phyloP scores from a whole-genome alignment of 139 green algal genomes.

The Chlamydomonas schloesseri region DNA sequence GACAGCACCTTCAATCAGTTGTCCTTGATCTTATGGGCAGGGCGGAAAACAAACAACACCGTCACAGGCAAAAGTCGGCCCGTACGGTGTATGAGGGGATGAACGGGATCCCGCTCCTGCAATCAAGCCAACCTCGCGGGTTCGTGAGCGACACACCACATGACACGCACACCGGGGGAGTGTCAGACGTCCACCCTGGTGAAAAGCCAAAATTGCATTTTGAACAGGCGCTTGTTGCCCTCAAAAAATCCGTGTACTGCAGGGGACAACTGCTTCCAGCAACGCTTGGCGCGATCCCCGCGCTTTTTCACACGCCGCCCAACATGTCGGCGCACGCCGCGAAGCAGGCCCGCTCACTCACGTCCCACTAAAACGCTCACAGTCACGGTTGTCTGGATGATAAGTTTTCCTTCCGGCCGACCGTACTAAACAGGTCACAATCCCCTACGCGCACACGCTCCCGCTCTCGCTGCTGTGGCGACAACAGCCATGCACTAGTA shows the following conservation, averaged over 20 bases:
- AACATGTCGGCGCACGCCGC: conserved; percentile 29
- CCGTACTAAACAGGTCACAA: neutral
- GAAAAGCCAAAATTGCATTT: conserved; percentile 38
- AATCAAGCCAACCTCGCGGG: conserved; percentile 28
- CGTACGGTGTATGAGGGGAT: conserved; percentile 7
- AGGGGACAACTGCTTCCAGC: neutral
- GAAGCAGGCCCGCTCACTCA: neutral
- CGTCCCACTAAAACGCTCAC: conserved; percentile 23
- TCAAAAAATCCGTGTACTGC: conserved; percentile 28
- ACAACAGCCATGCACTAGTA: too few relatives aligned
- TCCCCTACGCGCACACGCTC: conserved; percentile 15
- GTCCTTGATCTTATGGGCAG: conserved; percentile 40
- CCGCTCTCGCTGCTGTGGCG: neutral
- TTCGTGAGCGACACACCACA: too few relatives aligned
- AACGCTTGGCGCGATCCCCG: conserved; percentile 23
- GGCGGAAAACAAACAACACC: conserved; percentile 11
- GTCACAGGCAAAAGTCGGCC: neutral
- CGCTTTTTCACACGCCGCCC: conserved; percentile 7
- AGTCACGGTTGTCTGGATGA: conserved; percentile 20
- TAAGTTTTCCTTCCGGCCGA: neutral
- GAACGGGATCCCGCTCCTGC: conserved; percentile 30
- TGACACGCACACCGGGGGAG: neutral
- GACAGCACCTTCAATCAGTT: too few relatives aligned
- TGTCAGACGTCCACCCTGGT: neutral
- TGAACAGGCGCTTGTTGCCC: conserved; percentile 13